Conservation (phyloP, 352 stramenopile genomes). For the Pythium dissimile region DNA sequence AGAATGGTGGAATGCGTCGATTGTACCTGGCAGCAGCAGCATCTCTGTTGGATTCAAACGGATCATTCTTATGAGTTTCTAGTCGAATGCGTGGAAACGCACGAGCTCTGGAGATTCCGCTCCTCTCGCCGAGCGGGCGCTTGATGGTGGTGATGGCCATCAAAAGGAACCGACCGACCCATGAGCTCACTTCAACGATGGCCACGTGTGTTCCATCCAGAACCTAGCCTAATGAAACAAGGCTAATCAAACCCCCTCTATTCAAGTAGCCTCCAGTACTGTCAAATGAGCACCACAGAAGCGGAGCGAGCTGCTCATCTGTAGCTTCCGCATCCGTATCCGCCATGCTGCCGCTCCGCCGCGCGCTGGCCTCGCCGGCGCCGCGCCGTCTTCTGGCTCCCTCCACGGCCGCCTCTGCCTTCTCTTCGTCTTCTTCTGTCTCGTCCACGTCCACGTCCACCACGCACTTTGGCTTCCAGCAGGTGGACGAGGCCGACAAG, state of each 20-base stretch:
- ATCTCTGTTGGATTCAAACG: no score
- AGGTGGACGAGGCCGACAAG: conserved; percentile 92
- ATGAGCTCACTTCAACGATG: not conserved
- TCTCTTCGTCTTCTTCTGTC: not conserved
- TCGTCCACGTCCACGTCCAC: conserved; percentile 23
- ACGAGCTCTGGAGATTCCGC: no score
- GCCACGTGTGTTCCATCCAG: not conserved
- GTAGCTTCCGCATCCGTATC: not conserved
- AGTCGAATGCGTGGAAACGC: no score
- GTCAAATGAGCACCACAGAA: conserved; percentile 7
- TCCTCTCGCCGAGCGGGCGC: no score
- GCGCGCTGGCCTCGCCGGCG: not conserved
- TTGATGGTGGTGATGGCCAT: no score
- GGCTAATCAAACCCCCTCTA: conserved; percentile 11
- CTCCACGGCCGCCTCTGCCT: not conserved
- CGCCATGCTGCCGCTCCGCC: conserved; percentile 1
- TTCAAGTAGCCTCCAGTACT: not conserved
- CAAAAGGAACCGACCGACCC: no score
- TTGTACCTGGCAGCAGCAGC: not conserved
- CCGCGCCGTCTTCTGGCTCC: not conserved
- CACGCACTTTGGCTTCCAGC: conserved; percentile 88
- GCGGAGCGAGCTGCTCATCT: no score
- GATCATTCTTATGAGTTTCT: no score
- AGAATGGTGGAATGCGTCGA: not conserved
- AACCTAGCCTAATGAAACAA: not conserved